Evolutionary conservation across 1,139 yeast genomes (phyloP).

Genomic region (Lodderomyces theae): DNA sequence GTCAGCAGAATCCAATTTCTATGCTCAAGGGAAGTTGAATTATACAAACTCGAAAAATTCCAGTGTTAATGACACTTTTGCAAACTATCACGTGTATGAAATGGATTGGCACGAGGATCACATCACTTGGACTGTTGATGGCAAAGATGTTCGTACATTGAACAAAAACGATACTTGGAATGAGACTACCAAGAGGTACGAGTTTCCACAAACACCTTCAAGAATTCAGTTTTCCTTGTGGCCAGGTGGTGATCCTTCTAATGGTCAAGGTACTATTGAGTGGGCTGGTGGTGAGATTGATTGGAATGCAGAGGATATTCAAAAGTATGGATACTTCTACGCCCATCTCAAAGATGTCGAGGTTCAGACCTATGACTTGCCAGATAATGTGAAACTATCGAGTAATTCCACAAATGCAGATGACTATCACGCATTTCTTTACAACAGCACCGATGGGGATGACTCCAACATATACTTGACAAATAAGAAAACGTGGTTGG

Average conservation of each 20-base stretch:
- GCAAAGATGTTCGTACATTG: conserved; percentile 64
- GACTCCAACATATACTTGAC: conserved; percentile 53
- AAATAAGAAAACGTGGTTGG: conserved; percentile 58
- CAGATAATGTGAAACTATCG: conserved; percentile 39
- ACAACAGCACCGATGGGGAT: conserved; percentile 47
- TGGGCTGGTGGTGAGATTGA: conserved; percentile 94
- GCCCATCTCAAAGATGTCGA: conserved; percentile 59
- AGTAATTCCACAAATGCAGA: conserved; percentile 35
- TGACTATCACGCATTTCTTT: conserved; percentile 51
- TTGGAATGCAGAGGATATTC: conserved; percentile 77
- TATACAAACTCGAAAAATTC: conserved; percentile 57
- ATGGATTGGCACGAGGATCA: conserved; percentile 81
- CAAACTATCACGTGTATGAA: conserved; percentile 71
- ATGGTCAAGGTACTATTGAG: conserved; percentile 72
- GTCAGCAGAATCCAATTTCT: conserved; percentile 72
- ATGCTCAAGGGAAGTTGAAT: conserved; percentile 69
- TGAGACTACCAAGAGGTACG: conserved; percentile 53
- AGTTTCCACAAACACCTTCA: conserved; percentile 89
- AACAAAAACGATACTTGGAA: conserved; percentile 66
- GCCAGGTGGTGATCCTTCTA: conserved; percentile 80
- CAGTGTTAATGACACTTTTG: conserved; percentile 52
- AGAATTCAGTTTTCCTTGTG: conserved; percentile 70
- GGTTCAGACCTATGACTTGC: conserved; percentile 70
- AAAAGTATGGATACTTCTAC: conserved; percentile 74
- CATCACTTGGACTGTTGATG: conserved; percentile 75